Evolutionary conservation across 371 early-diverging fungal species (phyloP).

Genomic region (Basidiobolus meristosporus): DNA sequence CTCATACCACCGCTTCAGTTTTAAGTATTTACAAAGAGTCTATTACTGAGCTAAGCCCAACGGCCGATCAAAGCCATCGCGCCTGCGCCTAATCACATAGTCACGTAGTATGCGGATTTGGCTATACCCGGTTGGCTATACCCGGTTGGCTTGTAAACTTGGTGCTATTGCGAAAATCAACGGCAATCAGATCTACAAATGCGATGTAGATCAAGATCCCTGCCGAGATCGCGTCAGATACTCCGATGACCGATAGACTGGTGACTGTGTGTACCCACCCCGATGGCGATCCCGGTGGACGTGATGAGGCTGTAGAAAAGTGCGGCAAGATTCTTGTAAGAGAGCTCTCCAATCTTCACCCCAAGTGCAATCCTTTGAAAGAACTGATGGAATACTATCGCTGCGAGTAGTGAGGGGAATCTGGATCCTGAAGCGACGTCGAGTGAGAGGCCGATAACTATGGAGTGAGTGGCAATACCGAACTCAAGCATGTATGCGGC

Average conservation of each 20-base stretch:
- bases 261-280: constrained; percentile 36
- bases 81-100: constrained; percentile 42
- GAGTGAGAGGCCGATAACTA: constrained; percentile 69
- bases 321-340: constrained; percentile 5
- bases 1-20: too few species aligned
- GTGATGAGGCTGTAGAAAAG: constrained; percentile 6
- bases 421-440: constrained; percentile 38
- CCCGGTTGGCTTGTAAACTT: constrained; percentile 19
- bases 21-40: too few species aligned
- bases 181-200: constrained; percentile 45
- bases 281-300: constrained; percentile 47
- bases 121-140: too few species aligned
- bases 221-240: constrained; percentile 52
- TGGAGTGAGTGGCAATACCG: constrained; percentile 70
- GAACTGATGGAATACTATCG: constrained; percentile 78
- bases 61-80: constrained; percentile 58
- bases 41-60: too few species aligned
- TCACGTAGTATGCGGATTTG: constrained; percentile 22
- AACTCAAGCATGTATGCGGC: constrained; percentile 46
- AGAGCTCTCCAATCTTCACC: constrained; percentile 37
- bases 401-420: constrained; percentile 53
- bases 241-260: constrained; percentile 40
- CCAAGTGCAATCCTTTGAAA: constrained; percentile 79
- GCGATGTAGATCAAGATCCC: constrained; percentile 67
- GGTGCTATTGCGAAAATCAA: constrained; percentile 35